Evolutionary conservation across 2,329 filamentous ascomycete genomes (phyloP), one percentile per base, ranked within the genome.

Genomic region (Microsporum ferrugineum): DNA sequence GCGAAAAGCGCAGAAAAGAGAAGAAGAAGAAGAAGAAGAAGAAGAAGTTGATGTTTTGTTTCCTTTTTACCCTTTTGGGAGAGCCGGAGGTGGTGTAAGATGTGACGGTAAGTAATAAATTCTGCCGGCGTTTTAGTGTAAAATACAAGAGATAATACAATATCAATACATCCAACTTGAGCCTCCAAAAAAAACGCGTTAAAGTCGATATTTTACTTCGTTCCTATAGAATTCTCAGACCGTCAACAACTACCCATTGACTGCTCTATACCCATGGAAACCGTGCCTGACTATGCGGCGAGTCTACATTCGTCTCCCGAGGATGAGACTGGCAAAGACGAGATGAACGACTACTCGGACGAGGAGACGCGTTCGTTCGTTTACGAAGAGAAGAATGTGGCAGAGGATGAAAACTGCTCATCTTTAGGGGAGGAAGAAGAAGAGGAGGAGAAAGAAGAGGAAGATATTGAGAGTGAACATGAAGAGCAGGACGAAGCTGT

Each of bases 401-500:
- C 2, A 8, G 3, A n/a, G 27, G 49, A 34, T 5, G 49, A 53
- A 5, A n/a, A 27, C 29, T 12, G 4, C 43, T 8, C 12, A 23
- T 27, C 43, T 39, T 49, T 7, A 17, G 17, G 17, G 17, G 17
- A 17, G 17, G 17, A 17, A 17, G 17, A 17, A 17, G 17, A 17
- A 17, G 17, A 17, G 17, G 17, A 17, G 17, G 17, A 17, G 38
- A 69, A 68, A 14, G 68, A 70, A 23, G 69, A 70, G 43, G 70
- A 72, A 3, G 70, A 71, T 12, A 69, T 74, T 0, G 70, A 72
- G 5, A 62, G 64, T 12, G 34, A 56, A 10, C 60, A 63, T 14
- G 70, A 69, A 53, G 73, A 73, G 14, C 72, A 77, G 33, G 76
- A 79, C 47, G 75, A 76, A 60, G 73, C 71, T 1, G 88, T 96